Evolutionary conservation across 2,329 filamentous ascomycete genomes (phyloP).

Genomic region (Daldinia sp.): DNA sequence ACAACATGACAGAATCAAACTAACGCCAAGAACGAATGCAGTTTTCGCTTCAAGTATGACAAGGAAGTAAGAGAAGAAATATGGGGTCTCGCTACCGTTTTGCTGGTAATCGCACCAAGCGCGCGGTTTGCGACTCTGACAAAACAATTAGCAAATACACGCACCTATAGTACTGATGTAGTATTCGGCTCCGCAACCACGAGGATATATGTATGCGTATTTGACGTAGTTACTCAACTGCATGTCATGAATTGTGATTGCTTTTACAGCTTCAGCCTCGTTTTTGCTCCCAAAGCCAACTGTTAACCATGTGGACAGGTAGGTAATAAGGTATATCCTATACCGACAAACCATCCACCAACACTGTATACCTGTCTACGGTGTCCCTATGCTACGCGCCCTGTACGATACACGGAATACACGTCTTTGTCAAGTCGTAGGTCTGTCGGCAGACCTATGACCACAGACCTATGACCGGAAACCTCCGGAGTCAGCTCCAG

Average conservation of each 20-base stretch:
- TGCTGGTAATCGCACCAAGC: slow-evolving; percentile 7
- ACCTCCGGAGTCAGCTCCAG: not conserved
- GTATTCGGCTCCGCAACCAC: slow-evolving; percentile 21
- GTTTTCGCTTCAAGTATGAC: slow-evolving; percentile 1
- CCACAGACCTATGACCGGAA: too few species aligned
- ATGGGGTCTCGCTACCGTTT: slow-evolving; percentile 26
- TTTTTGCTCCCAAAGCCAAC: not conserved
- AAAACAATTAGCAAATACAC: slow-evolving; percentile 27
- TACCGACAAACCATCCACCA: too few species aligned
- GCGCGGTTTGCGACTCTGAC: slow-evolving; percentile 24
- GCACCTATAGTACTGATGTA: slow-evolving; percentile 23
- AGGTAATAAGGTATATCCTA: too few species aligned
- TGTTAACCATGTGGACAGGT: too few species aligned
- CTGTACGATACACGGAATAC: not conserved
- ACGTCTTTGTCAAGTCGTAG: not conserved
- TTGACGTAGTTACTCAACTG: slow-evolving; percentile 9
- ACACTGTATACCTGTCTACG: not conserved
- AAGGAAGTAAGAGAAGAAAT: slow-evolving; percentile 5
- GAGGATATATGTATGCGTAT: slow-evolving; percentile 6
- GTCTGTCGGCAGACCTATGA: slow-evolving; percentile 6
- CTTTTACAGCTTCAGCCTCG: slow-evolving; percentile 25
- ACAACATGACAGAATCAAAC: not conserved
- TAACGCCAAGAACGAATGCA: not conserved
- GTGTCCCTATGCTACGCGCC: not conserved
- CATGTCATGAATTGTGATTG: slow-evolving; percentile 11